Evolutionary conservation across 2,329 filamentous ascomycete species (phyloP).

Genomic region (Fusarium sp.): DNA sequence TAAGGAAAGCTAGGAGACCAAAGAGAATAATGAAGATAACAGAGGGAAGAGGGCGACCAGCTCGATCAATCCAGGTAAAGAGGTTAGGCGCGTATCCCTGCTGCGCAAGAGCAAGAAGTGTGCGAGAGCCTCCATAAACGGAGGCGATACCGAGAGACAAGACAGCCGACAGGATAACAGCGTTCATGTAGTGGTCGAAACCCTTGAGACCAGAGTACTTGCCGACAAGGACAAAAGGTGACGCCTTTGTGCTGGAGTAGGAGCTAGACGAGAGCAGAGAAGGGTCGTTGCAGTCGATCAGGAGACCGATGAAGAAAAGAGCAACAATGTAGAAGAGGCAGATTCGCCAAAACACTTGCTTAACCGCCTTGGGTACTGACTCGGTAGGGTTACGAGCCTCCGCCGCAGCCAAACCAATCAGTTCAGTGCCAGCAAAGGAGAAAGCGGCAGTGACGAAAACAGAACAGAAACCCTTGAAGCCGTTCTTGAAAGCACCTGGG

Average conservation of each 20-base stretch:
- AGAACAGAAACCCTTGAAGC: slow-evolving; percentile 78
- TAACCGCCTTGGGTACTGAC: slow-evolving; percentile 82
- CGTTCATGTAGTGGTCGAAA: slow-evolving; percentile 66
- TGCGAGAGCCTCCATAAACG: slow-evolving; percentile 68
- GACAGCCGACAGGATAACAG: slow-evolving; percentile 65
- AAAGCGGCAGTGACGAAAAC: slow-evolving; percentile 79
- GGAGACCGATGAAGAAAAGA: slow-evolving; percentile 61
- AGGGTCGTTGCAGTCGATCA: slow-evolving; percentile 57
- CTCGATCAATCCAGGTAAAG: slow-evolving; percentile 66
- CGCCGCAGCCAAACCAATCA: slow-evolving; percentile 77
- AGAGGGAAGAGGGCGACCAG: slow-evolving; percentile 62
- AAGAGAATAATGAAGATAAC: slow-evolving; percentile 60
- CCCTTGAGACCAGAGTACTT: slow-evolving; percentile 62
- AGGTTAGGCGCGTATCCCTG: slow-evolving; percentile 66
- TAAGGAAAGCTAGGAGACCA: slow-evolving; percentile 62
- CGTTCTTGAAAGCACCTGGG: slow-evolving; percentile 71
- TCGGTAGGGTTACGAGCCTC: slow-evolving; percentile 76
- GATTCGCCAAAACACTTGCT: slow-evolving; percentile 73
- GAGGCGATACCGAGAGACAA: slow-evolving; percentile 66
- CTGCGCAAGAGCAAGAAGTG: slow-evolving; percentile 65
- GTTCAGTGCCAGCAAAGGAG: slow-evolving; percentile 75
- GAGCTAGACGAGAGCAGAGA: slow-evolving; percentile 53
- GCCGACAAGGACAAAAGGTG: slow-evolving; percentile 64
- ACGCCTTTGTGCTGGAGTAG: slow-evolving; percentile 44
- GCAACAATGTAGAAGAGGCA: slow-evolving; percentile 63